These are phyloP conservation scores for Monilinia laxa DNA, from an alignment of 2,329 filamentous ascomycete genomes.

Conservation along the genomic window DNA sequence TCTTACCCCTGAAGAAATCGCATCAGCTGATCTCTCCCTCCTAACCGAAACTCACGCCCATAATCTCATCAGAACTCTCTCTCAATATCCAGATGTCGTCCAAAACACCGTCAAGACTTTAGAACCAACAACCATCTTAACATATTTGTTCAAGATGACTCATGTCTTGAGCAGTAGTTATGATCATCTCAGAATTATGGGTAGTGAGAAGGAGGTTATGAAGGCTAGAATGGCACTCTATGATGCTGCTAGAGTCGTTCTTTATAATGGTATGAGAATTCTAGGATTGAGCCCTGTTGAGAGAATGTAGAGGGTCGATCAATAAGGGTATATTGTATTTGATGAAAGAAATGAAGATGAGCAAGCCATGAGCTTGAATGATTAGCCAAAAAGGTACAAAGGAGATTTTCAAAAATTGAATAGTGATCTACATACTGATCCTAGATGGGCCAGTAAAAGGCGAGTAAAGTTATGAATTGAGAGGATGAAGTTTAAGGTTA, in stretches of 20 bases:
- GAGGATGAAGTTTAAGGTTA: background rate
- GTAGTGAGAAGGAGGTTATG: constrained; percentile 70
- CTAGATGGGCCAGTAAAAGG: background rate
- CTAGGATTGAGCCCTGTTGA: constrained; percentile 78
- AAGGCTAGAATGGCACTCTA: constrained; percentile 75
- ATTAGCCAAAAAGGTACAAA: background rate
- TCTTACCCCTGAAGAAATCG: constrained; percentile 57
- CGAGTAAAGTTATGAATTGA: background rate
- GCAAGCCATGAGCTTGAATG: background rate
- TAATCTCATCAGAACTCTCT: constrained; percentile 72
- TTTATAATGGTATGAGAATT: constrained; percentile 80
- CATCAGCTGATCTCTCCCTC: constrained; percentile 63
- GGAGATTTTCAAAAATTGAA: background rate
- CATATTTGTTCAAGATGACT: constrained; percentile 83
- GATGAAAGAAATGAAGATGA: background rate
- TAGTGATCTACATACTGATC: too few species aligned
- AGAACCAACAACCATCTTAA: constrained; percentile 66
- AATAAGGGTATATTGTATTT: too few species aligned
- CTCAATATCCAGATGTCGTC: constrained; percentile 82
- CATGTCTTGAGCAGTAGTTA: constrained; percentile 79
- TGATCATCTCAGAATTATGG: constrained; percentile 79
- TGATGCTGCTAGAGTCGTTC: constrained; percentile 69
- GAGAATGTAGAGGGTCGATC: constrained; percentile 27
- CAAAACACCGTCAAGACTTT: constrained; percentile 81
- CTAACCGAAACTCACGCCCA: constrained; percentile 70